A percentile compares a stretch with the other conserved stretches of the same genome.
These are phyloP conservation scores for Moricandia arvensis DNA, from an alignment of 345 rosid species.

Conservation along the genomic window DNA sequence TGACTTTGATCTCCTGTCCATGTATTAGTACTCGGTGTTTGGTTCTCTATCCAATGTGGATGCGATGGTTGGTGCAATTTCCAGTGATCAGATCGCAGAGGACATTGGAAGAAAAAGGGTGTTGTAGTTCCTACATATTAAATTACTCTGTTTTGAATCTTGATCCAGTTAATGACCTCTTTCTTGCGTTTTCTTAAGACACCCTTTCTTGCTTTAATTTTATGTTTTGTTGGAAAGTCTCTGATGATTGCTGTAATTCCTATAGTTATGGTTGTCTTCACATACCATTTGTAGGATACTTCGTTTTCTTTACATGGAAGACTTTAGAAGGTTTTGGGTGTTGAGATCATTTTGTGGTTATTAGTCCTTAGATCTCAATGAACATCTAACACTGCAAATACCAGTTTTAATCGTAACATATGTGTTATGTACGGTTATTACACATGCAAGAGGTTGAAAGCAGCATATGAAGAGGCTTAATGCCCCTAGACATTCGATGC, in stretches of 20 bases:
- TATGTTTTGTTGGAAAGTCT: constrained; percentile 49
- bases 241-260: constrained; percentile 64
- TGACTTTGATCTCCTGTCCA: constrained; percentile 31
- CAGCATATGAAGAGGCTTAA: neutral
- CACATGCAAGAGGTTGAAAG: neutral
- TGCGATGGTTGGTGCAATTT: constrained; percentile 97
- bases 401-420: neutral
- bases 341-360: constrained; percentile 57
- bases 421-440: neutral
- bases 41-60: constrained; percentile 94
- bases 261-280: constrained; percentile 69
- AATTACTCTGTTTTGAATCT: neutral
- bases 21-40: constrained; percentile 68
- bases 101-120: constrained; percentile 94
- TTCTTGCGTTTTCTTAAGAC: constrained; percentile 6
- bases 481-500: neutral
- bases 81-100: constrained; percentile 94
- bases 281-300: constrained; percentile 88
- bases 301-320: constrained; percentile 80
- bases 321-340: constrained; percentile 83
- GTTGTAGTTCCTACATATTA: constrained; percentile 1
- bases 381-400: neutral
- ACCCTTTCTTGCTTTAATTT: neutral
- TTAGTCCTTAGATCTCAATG: neutral
- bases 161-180: neutral